Evolutionary conservation across 2,329 filamentous ascomycete genomes (phyloP).

Genomic region (Thielaviopsis euricoi): DNA sequence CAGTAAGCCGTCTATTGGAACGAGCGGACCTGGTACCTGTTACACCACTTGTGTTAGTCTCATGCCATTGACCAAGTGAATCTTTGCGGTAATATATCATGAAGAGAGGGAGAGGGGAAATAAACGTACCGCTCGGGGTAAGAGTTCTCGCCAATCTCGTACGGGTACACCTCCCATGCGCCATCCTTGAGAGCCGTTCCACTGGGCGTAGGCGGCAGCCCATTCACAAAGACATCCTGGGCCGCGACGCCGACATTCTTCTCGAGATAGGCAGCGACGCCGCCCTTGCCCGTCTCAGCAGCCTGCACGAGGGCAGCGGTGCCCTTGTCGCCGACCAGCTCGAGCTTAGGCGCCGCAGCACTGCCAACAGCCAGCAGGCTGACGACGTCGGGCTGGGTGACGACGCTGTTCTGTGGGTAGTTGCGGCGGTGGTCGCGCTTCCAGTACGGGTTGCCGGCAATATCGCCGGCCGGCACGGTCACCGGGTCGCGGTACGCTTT

Average conservation of each 20-base stretch:
- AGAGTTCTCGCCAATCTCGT: conserved; percentile 47
- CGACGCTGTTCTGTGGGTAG: conserved; percentile 65
- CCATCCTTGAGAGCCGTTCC: conserved; percentile 41
- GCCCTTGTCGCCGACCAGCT: conserved; percentile 51
- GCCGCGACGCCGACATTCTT: conserved; percentile 33
- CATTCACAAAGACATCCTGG: conserved; percentile 52
- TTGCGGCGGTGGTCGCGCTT: conserved; percentile 74
- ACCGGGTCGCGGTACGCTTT: conserved; percentile 23
- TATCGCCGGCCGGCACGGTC: conserved; percentile 37
- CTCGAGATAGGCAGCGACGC: conserved; percentile 40
- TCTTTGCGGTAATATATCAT: no score
- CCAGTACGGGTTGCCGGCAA: conserved; percentile 38
- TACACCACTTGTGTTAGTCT: not conserved
- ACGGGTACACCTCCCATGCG: conserved; percentile 50
- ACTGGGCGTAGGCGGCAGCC: conserved; percentile 73
- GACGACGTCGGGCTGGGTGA: conserved; percentile 73
- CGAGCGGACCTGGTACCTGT: conserved; percentile 43
- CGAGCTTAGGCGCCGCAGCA: conserved; percentile 62
- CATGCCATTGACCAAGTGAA: no score
- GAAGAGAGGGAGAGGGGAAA: no score
- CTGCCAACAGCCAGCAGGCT: conserved; percentile 74
- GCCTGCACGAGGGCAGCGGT: conserved; percentile 54
- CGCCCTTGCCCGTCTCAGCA: conserved; percentile 57
- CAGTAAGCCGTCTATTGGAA: conserved; percentile 30
- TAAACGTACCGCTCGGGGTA: conserved; percentile 53